Evolutionary conservation across 352 stramenopile species (phyloP), one percentile per base, ranked within the genome.

Genomic region (Albugo laibachii): DNA sequence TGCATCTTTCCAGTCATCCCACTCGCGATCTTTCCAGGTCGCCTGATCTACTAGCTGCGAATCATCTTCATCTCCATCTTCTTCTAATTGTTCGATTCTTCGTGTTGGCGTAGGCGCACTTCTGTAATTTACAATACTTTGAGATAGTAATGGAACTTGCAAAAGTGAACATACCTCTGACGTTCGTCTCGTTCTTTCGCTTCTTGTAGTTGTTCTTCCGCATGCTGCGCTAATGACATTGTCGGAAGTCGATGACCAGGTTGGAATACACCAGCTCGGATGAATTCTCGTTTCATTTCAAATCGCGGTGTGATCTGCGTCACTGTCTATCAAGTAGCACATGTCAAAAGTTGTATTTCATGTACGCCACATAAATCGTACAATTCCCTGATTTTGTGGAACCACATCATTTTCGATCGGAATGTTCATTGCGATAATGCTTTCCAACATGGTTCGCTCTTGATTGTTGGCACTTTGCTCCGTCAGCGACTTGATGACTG

Each of bases 1-100:
- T 16, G 87, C 80, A 49, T 97, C 93, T 64, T 97, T 97, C 69
- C 77, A 98, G 65, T 97, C 84, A 63, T 98, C 93, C 93, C 93
- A 98, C 14, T 82, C 66, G 39, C 92, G 79, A 59, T 98, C 93
- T 36, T 96, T 80, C 54, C 85, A 80, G 13, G 86, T 85, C 41
- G 80, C 81, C 41, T 95, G 80, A 49, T 97, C 88, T 14, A 97
- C 80, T 31, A 97, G 71, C 41, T 71, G 60, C 1, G 78, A 56
- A 58, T 97, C 63, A 56, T 98, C 93, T 58, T 98, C 93, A 48
- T 97, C 86, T 41, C 92, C 92, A 59, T 97, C 93, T 41, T 82
- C 73, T 1, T 84, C 67, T 5, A 98, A 66, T 56, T 97, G 85
- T 11, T 97, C 87, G 61, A 96, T 97, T 39, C 93, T 73, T 48